Evolutionary conservation across 2,329 filamentous ascomycete species (phyloP), one percentile per base, ranked within the genome.

Genomic region (Epichloe brachyelytri): DNA sequence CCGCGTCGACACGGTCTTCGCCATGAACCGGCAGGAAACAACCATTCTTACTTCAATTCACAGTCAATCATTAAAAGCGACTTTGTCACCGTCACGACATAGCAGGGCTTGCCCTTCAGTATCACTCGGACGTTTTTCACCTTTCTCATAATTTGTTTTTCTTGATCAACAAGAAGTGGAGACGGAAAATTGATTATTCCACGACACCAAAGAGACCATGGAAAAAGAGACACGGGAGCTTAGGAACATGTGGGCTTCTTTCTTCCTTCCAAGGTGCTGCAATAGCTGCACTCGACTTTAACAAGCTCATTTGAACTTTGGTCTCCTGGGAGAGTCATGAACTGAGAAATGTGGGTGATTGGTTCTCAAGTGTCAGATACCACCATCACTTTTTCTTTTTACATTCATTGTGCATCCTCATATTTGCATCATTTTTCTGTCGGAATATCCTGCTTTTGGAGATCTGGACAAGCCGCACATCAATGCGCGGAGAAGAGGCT

Each of bases 1-100:
- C 14, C 30, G 50, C 26, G 43, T 49, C 26, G 50, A 46, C 41
- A 34, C 50, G 5, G 41, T 43, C 15, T 20, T 22, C 15, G 20
- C 22, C 22, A 46, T 22, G 17, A 26, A 51, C 34, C 33, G 46
- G 12, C 34, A 48, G 26, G 33, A 17, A 49, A 43, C 30, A 12
- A 30, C 12, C 17, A 36, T 38, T 33, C 37, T 47, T 67, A 66
- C 67, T 69, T 67, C 64, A 56, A 56, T 69, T 69, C 65, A 58
- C 54, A 59, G 65, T 68, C 67, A 65, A 55, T 69, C 67, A 53
- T 67, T 69, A 49, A 67, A 52, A 60, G 36, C 57, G 53, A 54
- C 55, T 63, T 61, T 56, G 58, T 57, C 57, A 56, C 56, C 53
- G 55, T 63, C 57, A 64, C 55, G 61, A 65, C 58, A 58, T 62